Evolutionary conservation across 208 protist genomes (phyloP).

Genomic region (Angomonas deanei): DNA sequence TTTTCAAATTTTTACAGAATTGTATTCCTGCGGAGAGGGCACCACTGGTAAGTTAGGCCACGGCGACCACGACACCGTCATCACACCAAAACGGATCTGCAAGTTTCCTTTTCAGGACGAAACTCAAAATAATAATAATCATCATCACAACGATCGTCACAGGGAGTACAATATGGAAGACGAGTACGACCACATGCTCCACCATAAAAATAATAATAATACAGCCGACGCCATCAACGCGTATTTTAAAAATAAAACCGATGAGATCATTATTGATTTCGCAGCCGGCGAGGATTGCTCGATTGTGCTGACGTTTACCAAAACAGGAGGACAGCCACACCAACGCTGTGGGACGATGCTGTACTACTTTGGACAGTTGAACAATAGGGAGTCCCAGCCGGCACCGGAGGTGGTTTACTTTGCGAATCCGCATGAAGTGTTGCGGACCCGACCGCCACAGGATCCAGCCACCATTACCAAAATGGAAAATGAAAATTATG

Average conservation of each 20-base stretch:
- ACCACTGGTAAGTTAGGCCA: constrained; percentile 75
- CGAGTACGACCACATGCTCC: neutral
- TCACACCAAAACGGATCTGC: constrained; percentile 47
- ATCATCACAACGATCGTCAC: neutral
- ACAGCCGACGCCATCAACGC: constrained; percentile 25
- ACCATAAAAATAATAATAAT: neutral
- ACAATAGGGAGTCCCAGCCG: constrained; percentile 51
- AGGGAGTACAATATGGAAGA: neutral
- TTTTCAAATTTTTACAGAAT: constrained; percentile 15
- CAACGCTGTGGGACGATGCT: constrained; percentile 41
- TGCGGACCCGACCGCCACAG: neutral
- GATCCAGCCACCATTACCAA: too few species aligned
- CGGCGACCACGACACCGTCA: constrained; percentile 22
- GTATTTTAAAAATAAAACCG: neutral
- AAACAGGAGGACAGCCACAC: too few species aligned
- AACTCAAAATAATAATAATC: neutral
- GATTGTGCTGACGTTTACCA: constrained; percentile 31
- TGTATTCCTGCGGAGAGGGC: constrained; percentile 72
- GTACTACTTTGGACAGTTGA: constrained; percentile 74
- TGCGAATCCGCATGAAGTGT: constrained; percentile 3
- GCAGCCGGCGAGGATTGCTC: constrained; percentile 77
- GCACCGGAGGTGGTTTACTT: constrained; percentile 40
- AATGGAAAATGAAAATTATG: too few species aligned
- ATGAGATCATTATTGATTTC: constrained; percentile 41
- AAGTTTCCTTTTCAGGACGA: constrained; percentile 38